Evolutionary conservation across 1,284 basidiomycete species (phyloP).

Genomic region (Leccinum subrobustum): DNA sequence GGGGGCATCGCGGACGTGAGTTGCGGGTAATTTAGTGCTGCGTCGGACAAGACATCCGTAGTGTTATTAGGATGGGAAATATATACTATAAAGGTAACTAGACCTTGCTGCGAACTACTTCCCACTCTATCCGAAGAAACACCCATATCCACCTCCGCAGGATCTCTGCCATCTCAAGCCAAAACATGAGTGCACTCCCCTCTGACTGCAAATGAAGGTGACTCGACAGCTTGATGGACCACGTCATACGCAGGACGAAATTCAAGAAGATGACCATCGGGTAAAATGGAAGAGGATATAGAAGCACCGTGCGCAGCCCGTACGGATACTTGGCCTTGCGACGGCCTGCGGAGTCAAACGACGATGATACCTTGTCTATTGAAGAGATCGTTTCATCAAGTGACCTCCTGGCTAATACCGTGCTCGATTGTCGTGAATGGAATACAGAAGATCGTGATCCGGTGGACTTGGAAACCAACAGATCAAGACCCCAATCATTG

Average conservation of each 20-base stretch:
- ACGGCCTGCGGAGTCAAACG: constrained; percentile 25
- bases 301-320: constrained; percentile 69
- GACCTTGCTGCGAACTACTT: constrained; percentile 52
- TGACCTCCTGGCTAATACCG: constrained; percentile 30
- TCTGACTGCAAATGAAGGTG: constrained; percentile 86
- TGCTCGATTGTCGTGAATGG: constrained; percentile 44
- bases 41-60: not conserved
- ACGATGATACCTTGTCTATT: constrained; percentile 6
- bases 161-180: constrained; percentile 90
- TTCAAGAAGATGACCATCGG: constrained; percentile 84
- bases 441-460: constrained; percentile 38
- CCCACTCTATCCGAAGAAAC: constrained; percentile 95
- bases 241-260: constrained; percentile 89
- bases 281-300: constrained; percentile 85
- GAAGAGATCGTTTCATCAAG: constrained; percentile 20
- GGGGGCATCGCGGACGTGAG: constrained; percentile 2
- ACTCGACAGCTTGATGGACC: constrained; percentile 89
- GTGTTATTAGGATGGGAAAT: not conserved
- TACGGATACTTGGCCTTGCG: constrained; percentile 46
- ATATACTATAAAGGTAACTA: not conserved
- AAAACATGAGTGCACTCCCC: constrained; percentile 83
- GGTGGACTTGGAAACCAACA: constrained; percentile 51
- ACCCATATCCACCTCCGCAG: constrained; percentile 95
- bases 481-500: constrained; percentile 94
- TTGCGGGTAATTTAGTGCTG: not conserved